These are phyloP conservation scores for Raffaelea deltoideospora DNA, from an alignment of 2,329 filamentous ascomycete genomes.

Conservation along the genomic window DNA sequence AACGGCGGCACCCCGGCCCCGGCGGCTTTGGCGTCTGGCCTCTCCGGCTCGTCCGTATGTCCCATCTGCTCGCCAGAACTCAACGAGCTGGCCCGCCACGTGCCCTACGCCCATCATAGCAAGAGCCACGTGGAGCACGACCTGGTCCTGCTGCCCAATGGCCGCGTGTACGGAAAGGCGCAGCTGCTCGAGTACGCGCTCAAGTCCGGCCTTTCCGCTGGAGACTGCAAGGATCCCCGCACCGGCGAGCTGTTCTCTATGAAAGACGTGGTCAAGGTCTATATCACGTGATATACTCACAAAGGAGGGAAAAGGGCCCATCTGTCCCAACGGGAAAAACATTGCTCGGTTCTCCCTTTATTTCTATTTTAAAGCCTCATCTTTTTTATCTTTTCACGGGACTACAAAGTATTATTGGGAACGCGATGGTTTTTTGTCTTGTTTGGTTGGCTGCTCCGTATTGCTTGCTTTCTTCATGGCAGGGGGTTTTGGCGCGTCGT, in stretches of 20 bases:
- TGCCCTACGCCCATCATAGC: constrained; percentile 90
- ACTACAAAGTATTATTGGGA: too few species aligned
- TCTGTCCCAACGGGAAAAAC: too few species aligned
- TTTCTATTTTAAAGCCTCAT: too few species aligned
- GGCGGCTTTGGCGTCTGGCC: too few species aligned
- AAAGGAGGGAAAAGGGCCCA: not conserved
- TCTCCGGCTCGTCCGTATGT: constrained; percentile 43
- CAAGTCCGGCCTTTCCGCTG: constrained; percentile 56
- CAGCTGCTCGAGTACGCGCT: constrained; percentile 61
- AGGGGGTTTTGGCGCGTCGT: too few species aligned
- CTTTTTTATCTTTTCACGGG: too few species aligned
- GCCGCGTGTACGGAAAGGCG: constrained; percentile 66
- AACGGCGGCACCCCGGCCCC: constrained; percentile 11
- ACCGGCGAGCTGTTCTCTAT: constrained; percentile 53
- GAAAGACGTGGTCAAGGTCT: constrained; percentile 67
- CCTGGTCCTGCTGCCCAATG: constrained; percentile 74
- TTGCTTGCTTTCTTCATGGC: too few species aligned
- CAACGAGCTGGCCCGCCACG: constrained; percentile 73
- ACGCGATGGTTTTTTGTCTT: too few species aligned
- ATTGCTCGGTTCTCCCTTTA: not conserved
- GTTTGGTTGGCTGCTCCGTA: too few species aligned
- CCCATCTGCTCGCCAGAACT: constrained; percentile 94
- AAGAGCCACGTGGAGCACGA: constrained; percentile 88
- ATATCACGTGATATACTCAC: constrained; percentile 50
- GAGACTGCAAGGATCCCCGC: constrained; percentile 61